A percentile compares a stretch with the other conserved stretches of the same genome.
These are phyloP conservation scores for Trametes gibbosa DNA, from an alignment of 768 basidiomycete species.

Conservation along the genomic window DNA sequence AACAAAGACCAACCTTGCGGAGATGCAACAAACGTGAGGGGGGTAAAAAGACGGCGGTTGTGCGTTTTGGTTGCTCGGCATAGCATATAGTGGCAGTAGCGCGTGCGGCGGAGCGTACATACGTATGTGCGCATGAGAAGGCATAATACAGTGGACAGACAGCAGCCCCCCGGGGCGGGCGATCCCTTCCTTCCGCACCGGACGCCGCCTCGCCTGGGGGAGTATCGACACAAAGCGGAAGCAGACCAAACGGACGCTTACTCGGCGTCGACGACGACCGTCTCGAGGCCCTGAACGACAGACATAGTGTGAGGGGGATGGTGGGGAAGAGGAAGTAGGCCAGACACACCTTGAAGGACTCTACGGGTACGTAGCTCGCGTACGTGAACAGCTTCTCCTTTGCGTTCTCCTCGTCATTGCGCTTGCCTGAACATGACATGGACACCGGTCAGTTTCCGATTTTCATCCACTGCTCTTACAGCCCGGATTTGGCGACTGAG, in stretches of 20 bases:
- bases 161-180: conserved; percentile 6
- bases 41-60: background rate
- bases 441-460: background rate
- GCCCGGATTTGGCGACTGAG: background rate
- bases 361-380: conserved; percentile 76
- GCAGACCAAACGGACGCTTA: conserved; percentile 35
- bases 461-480: background rate
- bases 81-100: conserved; percentile 26
- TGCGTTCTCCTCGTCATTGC: conserved; percentile 98
- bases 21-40: no score
- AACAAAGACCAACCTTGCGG: no score
- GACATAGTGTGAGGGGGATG: conserved; percentile 15
- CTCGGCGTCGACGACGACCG: conserved; percentile 77
- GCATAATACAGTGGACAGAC: conserved; percentile 22
- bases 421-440: conserved; percentile 62
- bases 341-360: conserved; percentile 75
- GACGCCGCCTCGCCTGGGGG: conserved; percentile 7
- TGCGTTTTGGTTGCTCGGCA: conserved; percentile 28
- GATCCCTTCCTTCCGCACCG: conserved; percentile 15
- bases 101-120: conserved; percentile 18
- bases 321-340: background rate
- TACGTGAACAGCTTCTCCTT: conserved; percentile 98
- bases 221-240: conserved; percentile 13
- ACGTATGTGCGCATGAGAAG: conserved; percentile 25
- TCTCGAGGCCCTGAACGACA: conserved; percentile 72